Evolutionary conservation across 306 rosid species (phyloP).

Genomic region (Morella rubra): DNA sequence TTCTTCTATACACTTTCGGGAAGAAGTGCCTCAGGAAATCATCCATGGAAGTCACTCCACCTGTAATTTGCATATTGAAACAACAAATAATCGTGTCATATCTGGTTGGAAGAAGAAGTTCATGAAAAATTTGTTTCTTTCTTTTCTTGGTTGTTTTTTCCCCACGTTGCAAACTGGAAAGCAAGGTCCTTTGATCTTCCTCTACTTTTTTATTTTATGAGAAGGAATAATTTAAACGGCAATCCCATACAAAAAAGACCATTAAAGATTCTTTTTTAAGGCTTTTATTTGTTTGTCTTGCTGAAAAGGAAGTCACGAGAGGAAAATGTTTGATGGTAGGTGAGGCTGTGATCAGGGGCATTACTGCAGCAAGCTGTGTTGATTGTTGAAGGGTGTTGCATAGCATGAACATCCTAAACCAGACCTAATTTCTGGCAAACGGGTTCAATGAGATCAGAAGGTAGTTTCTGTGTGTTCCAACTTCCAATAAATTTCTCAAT

Average conservation of each 20-base stretch:
- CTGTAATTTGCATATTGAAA: conserved; percentile 31
- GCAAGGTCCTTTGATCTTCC: not conserved
- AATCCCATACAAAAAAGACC: not conserved
- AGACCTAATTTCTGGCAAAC: not conserved
- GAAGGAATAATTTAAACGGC: not conserved
- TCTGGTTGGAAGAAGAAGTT: not conserved
- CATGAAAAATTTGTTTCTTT: not conserved
- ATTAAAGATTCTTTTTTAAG: not conserved
- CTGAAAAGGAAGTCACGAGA: not conserved
- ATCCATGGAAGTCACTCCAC: conserved; percentile 97
- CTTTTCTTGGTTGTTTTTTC: not conserved
- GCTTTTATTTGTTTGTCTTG: not conserved
- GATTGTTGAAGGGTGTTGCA: not conserved
- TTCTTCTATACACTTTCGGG: conserved; percentile 65
- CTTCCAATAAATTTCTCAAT: not conserved
- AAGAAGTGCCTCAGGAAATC: conserved; percentile 77
- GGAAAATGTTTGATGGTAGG: conserved; percentile 6
- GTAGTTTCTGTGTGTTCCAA: not conserved
- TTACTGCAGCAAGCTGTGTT: not conserved
- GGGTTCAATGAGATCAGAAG: not conserved
- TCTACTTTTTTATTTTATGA: not conserved
- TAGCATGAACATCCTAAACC: not conserved
- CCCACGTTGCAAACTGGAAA: not conserved
- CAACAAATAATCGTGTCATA: not conserved
- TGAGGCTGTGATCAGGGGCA: conserved; percentile 24